These are phyloP conservation scores for Nakazawaea peltata DNA, from an alignment of 805 yeast genomes.

Conservation along the genomic window DNA sequence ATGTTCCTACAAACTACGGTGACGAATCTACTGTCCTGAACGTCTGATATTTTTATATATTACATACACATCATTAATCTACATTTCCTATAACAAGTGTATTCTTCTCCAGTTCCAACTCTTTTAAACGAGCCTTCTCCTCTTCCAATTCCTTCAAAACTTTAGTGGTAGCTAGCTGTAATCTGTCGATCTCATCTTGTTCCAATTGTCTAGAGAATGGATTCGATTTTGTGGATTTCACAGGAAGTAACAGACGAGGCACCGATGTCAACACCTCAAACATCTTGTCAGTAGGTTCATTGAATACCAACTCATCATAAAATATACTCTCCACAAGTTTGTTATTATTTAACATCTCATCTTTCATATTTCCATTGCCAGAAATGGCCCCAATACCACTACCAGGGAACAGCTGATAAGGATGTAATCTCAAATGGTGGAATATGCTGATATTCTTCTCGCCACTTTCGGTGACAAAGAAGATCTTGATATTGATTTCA, in stretches of 20 bases:
- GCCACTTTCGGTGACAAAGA: slow-evolving; percentile 76
- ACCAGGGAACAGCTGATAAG: slow-evolving; percentile 35
- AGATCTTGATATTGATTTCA: slow-evolving; percentile 82
- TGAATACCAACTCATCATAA: slow-evolving; percentile 89
- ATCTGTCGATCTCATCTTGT: slow-evolving; percentile 53
- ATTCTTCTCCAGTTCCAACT: slow-evolving; percentile 23
- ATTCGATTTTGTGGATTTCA: slow-evolving; percentile 15
- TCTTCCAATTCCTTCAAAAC: slow-evolving; percentile 18
- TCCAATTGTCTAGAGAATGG: slow-evolving; percentile 42
- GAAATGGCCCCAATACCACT: slow-evolving; percentile 12
- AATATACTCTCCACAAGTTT: slow-evolving; percentile 48
- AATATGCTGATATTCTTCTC: slow-evolving; percentile 83
- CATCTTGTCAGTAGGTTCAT: slow-evolving; percentile 89
- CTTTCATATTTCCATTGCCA: slow-evolving; percentile 8
- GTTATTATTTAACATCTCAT: slow-evolving; percentile 16
- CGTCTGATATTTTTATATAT: no score
- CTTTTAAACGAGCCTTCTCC: slow-evolving; percentile 18
- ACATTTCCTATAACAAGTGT: slow-evolving; percentile 11
- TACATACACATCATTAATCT: not conserved
- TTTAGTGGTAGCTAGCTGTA: slow-evolving; percentile 27
- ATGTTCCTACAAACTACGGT: not conserved
- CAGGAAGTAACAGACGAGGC: slow-evolving; percentile 50
- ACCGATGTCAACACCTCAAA: slow-evolving; percentile 67
- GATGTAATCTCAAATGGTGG: slow-evolving; percentile 89
- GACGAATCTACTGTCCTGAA: not conserved